These are phyloP conservation scores for Amylocarpus encephaloides DNA, from an alignment of 2,329 filamentous ascomycete genomes.

Conservation along the genomic window DNA sequence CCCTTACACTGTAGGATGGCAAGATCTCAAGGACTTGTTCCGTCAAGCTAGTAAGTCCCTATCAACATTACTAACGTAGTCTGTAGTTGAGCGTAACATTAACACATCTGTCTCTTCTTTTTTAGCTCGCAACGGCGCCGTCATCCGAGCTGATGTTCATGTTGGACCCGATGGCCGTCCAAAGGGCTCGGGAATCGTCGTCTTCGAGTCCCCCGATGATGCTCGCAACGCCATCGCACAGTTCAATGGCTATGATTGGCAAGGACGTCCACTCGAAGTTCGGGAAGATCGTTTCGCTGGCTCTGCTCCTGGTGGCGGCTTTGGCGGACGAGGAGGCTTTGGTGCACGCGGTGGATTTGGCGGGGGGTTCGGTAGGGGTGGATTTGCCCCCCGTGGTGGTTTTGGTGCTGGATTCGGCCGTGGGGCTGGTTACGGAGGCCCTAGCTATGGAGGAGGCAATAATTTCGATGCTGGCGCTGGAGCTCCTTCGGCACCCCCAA, in stretches of 20 bases:
- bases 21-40: slow-evolving; percentile 98
- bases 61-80: slow-evolving; percentile 23
- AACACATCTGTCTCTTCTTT: slow-evolving; percentile 10
- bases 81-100: slow-evolving; percentile 21
- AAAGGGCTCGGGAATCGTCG: slow-evolving; percentile 95
- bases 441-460: slow-evolving; percentile 43
- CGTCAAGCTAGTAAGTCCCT: slow-evolving; percentile 81
- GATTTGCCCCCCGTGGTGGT: slow-evolving; percentile 15
- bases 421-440: slow-evolving; percentile 33
- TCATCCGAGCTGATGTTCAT: slow-evolving; percentile 94
- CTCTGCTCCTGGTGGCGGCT: slow-evolving; percentile 39
- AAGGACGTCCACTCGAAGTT: slow-evolving; percentile 86
- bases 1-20: slow-evolving; percentile 96
- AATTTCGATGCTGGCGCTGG: slow-evolving; percentile 38
- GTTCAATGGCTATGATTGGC: slow-evolving; percentile 99
- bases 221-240: slow-evolving; percentile 93
- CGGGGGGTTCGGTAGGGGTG: slow-evolving; percentile 52
- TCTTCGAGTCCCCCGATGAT: slow-evolving; percentile 91
- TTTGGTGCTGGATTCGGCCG: slow-evolving; percentile 48
- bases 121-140: slow-evolving; percentile 60
- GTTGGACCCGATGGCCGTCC: slow-evolving; percentile 84
- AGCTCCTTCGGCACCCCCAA: slow-evolving; percentile 56
- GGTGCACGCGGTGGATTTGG: slow-evolving; percentile 46
- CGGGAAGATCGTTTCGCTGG: slow-evolving; percentile 92
- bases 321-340: slow-evolving; percentile 38